Base-by-base conservation (phyloP, 768 basidiomycete genomes). In the Pleurotus eryngii region DNA sequence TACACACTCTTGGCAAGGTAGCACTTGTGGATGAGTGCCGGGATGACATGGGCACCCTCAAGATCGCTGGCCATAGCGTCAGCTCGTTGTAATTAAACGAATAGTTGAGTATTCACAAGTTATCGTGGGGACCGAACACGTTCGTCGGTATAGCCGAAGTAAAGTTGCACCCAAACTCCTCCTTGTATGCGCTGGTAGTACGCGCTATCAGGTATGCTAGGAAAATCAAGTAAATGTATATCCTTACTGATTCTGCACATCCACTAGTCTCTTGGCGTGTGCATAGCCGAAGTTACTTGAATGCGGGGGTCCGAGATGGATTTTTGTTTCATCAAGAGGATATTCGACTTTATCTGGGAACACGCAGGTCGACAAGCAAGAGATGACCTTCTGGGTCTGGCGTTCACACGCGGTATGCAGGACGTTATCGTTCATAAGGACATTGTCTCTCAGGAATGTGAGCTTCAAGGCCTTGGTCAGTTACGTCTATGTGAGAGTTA, bases 81-180 rank as follows among this genome's bases (percentile, higher is more conserved):
- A 60, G 62, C 24, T 49, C 2, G 7, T 9, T 12, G 4, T 12
- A 9, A 26, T 57, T 35, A 6, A n/a, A 30, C n/a, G 12, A 12
- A 6, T 18, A 22, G 55, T 24, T 37, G 47, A 18, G 14, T 35
- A 68, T 80, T 57, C 61, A 90, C 92, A 90, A 98, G 76, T 98
- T 98, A 73, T 97, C 95, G 66, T 92, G 71, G 4, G 91, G 92
- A 12, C 95, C 95, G 67, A 98, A 98, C n/a, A 98, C 86, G 68
- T 95, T 97, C 9, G 96, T 98, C 1, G 96, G 95, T 66, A 98
- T 98, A 12, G 95, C 94, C 42, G 93, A 92, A 3, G 95, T 97
- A 68, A 97, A 98, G 72, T 92, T 93, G 74, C 86, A 86, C 17
- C 95, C 95, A 64, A 88, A 96, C 70, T 98, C 89, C 63, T 96